Evolutionary conservation across 345 rosid genomes (phyloP).

Genomic region (Toxicodendron radicans): DNA sequence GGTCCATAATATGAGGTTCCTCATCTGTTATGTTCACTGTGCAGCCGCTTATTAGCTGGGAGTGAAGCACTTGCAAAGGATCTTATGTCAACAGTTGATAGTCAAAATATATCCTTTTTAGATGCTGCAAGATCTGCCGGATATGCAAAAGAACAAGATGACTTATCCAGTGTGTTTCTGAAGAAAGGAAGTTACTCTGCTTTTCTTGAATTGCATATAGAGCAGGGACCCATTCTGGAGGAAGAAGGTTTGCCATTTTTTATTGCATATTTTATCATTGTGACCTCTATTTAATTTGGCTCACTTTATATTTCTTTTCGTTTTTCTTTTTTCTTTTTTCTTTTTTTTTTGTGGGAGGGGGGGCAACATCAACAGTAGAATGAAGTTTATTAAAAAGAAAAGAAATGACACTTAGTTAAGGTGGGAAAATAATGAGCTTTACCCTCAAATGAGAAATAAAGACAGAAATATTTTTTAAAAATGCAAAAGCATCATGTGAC

Average conservation of each 20-base stretch:
- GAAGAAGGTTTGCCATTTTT: conserved; percentile 61
- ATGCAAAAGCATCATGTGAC: too few relatives aligned
- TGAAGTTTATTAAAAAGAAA: too few relatives aligned
- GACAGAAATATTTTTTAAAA: too few relatives aligned
- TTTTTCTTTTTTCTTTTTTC: too few relatives aligned
- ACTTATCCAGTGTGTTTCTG: conserved; percentile 59
- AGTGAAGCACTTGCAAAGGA: conserved; percentile 55
- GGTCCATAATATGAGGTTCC: conserved; percentile 10
- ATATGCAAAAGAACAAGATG: conserved; percentile 55
- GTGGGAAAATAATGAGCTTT: too few relatives aligned
- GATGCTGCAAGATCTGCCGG: conserved; percentile 89
- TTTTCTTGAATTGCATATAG: conserved; percentile 90
- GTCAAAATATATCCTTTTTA: conserved; percentile 69
- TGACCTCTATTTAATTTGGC: background rate
- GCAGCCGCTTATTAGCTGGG: conserved; percentile 89
- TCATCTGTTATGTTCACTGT: conserved; percentile 21
- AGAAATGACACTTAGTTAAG: too few relatives aligned
- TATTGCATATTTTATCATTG: background rate
- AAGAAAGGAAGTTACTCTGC: conserved; percentile 74
- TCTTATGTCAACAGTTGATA: conserved; percentile 63
- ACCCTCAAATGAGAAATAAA: too few relatives aligned
- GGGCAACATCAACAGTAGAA: too few relatives aligned
- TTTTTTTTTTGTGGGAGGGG: too few relatives aligned
- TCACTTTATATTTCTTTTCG: too few relatives aligned
- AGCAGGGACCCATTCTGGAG: conserved; percentile 93